Conservation (phyloP, 257 asterid genomes). For the Salvia miltiorrhiza region DNA sequence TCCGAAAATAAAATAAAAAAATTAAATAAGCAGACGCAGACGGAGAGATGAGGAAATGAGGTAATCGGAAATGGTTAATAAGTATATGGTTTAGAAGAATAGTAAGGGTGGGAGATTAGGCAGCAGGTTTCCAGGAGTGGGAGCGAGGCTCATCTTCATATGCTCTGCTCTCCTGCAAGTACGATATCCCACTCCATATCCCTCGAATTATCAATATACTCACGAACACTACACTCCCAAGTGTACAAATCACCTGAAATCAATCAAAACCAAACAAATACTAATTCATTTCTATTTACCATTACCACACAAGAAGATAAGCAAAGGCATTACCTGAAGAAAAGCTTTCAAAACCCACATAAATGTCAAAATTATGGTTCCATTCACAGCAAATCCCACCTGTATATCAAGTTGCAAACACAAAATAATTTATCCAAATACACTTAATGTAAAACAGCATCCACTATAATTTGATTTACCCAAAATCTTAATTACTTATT, state of each 20-base stretch:
- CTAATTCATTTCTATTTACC: not conserved
- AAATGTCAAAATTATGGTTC: slow-evolving; percentile 71
- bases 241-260: slow-evolving; percentile 83
- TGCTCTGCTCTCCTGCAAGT: slow-evolving; percentile 62
- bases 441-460: not conserved
- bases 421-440: not conserved
- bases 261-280: not conserved
- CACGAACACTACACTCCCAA: slow-evolving; percentile 77
- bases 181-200: slow-evolving; percentile 73
- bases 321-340: slow-evolving; percentile 53
- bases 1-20: no score
- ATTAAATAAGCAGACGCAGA: no score
- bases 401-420: slow-evolving; percentile 24
- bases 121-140: slow-evolving; percentile 59
- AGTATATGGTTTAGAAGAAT: not conserved
- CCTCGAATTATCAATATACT: slow-evolving; percentile 81
- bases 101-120: not conserved
- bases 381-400: slow-evolving; percentile 94
- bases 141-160: slow-evolving; percentile 62
- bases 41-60: no score
- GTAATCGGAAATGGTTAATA: no score
- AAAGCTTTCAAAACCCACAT: slow-evolving; percentile 92
- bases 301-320: not conserved
- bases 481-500: not conserved
- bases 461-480: not conserved